Evolutionary conservation across 2,329 filamentous ascomycete genomes (phyloP).

Genomic region (Albophoma yamanashiensis): DNA sequence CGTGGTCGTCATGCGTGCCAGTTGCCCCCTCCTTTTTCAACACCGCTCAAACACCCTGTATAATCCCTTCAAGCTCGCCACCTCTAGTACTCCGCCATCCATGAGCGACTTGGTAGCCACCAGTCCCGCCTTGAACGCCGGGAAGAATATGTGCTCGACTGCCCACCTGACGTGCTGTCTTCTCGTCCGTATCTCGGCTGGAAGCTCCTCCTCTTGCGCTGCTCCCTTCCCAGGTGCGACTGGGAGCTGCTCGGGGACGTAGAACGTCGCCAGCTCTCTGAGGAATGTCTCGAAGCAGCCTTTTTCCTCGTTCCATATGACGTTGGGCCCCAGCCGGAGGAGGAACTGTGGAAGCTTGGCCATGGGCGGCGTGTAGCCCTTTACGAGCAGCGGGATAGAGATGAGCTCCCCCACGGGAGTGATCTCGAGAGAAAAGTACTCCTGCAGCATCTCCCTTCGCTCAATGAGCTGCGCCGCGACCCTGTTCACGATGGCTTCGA

Average conservation of each 20-base stretch:
- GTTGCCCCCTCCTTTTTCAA: conserved; percentile 28
- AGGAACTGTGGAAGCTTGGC: conserved; percentile 85
- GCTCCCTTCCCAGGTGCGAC: conserved; percentile 25
- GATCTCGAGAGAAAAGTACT: conserved; percentile 87
- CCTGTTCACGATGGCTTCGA: conserved; percentile 52
- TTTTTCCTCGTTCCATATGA: conserved; percentile 80
- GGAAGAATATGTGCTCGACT: conserved; percentile 81
- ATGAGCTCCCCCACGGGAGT: conserved; percentile 66
- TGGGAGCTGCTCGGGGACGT: conserved; percentile 79
- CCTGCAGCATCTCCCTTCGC: conserved; percentile 73
- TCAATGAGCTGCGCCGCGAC: conserved; percentile 62
- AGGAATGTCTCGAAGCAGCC: conserved; percentile 77
- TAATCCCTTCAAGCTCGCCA: conserved; percentile 83
- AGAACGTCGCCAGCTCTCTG: conserved; percentile 79
- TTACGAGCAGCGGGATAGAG: conserved; percentile 74
- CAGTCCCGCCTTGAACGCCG: conserved; percentile 72
- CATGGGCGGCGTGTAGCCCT: conserved; percentile 77
- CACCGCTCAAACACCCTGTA: conserved; percentile 95
- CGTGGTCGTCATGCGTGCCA: not conserved
- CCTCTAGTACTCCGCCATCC: conserved; percentile 65
- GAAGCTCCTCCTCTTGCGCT: conserved; percentile 24
- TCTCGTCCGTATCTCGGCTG: conserved; percentile 44
- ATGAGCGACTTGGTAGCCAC: conserved; percentile 73
- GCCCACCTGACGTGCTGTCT: conserved; percentile 61
- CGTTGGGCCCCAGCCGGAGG: conserved; percentile 74